phyloP scores from a whole-genome alignment of 139 green algal genomes.

The Pseudopediastrum boryanum region DNA sequence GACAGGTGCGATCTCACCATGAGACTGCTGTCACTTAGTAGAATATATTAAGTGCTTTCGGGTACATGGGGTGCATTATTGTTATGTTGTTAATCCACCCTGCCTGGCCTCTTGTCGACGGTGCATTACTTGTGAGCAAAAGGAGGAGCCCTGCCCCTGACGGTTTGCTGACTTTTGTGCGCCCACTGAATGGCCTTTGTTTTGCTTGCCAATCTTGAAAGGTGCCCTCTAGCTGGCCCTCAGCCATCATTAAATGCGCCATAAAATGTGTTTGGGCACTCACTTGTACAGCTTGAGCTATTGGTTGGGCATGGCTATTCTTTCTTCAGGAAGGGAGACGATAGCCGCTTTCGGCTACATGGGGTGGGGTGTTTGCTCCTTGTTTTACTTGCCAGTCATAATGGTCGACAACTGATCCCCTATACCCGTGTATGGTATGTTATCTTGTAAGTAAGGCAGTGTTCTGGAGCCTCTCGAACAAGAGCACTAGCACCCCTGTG shows the following conservation, averaged over 20 bases:
- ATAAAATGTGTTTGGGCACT: neutral
- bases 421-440: neutral
- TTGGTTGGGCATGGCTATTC: neutral
- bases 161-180: too few species aligned
- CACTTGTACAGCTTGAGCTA: neutral
- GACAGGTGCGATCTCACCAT: slow-evolving; percentile 26
- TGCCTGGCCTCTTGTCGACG: too few species aligned
- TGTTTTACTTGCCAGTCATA: neutral
- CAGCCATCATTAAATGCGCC: neutral
- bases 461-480: neutral
- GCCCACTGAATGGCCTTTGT: too few species aligned
- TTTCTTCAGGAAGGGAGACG: neutral
- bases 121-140: too few species aligned
- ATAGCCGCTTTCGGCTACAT: neutral
- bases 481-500: neutral
- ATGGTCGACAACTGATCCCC: neutral
- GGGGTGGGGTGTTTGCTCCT: neutral
- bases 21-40: too few species aligned
- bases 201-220: neutral
- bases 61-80: too few species aligned
- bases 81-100: too few species aligned
- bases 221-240: neutral
- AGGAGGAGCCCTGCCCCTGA: too few species aligned
- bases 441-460: neutral
- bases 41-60: too few species aligned